Conservation (phyloP, 306 rosid species). For the Canavalia gladiata region DNA sequence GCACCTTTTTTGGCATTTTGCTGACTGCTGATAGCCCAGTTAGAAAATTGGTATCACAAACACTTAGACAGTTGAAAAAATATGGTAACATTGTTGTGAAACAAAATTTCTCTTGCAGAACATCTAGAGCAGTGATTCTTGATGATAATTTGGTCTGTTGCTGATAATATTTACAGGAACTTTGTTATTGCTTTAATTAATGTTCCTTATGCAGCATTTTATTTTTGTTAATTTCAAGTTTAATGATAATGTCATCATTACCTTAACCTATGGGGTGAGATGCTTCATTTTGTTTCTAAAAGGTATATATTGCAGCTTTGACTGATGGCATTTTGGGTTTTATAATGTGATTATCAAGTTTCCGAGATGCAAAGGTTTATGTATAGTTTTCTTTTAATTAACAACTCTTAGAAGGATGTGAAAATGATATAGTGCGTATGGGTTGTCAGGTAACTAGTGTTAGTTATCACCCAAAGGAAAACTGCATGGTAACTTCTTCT, state of each 20-base stretch:
- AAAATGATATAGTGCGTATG: slow-evolving; percentile 1
- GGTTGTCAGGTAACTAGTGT: slow-evolving; percentile 85
- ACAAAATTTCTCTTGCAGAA: slow-evolving; percentile 1
- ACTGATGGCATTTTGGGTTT: slow-evolving; percentile 20
- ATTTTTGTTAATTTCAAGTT: slow-evolving; percentile 10
- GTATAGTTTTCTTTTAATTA: not conserved
- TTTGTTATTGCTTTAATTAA: slow-evolving; percentile 3
- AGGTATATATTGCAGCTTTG: not conserved
- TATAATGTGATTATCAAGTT: not conserved
- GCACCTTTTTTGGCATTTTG: not conserved
- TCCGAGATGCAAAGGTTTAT: not conserved
- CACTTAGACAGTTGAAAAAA: not conserved
- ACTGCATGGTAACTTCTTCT: slow-evolving; percentile 81
- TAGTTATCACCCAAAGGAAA: slow-evolving; percentile 86
- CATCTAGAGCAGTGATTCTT: not conserved
- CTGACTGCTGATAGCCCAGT: not conserved
- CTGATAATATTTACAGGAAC: slow-evolving; percentile 4
- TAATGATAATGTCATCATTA: slow-evolving; percentile 14
- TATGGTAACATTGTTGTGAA: slow-evolving; percentile 18
- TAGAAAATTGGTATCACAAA: not conserved
- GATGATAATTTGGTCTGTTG: slow-evolving; percentile 14
- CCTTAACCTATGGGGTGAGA: not conserved
- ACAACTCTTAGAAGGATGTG: slow-evolving; percentile 19
- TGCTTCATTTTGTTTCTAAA: slow-evolving; percentile 26
- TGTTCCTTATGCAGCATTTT: slow-evolving; percentile 31